Conservation (phyloP, 1,284 basidiomycete genomes). For the Paramarasmius palmivorus region DNA sequence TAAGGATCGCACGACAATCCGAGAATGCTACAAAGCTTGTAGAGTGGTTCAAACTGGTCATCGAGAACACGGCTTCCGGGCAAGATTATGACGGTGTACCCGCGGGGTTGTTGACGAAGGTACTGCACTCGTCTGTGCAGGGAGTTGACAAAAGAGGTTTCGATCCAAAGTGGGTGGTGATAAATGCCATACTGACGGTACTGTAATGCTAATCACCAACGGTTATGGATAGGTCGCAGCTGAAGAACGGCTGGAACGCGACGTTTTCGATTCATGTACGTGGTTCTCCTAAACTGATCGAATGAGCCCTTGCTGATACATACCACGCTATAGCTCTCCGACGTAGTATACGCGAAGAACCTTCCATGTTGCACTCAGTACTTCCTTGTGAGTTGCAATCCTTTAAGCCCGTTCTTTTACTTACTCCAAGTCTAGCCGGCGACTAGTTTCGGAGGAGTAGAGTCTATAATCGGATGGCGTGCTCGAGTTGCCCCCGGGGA, state of each 20-base stretch:
- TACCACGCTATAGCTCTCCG: slow-evolving; percentile 41
- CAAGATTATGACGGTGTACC: slow-evolving; percentile 58
- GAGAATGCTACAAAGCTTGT: slow-evolving; percentile 73
- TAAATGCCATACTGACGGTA: neutral
- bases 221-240: slow-evolving; percentile 50
- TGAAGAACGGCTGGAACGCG: slow-evolving; percentile 82
- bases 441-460: slow-evolving; percentile 91
- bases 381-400: slow-evolving; percentile 76
- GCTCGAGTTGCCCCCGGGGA: slow-evolving; percentile 64
- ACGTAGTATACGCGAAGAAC: slow-evolving; percentile 49
- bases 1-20: slow-evolving; percentile 81
- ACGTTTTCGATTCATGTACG: slow-evolving; percentile 74
- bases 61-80: slow-evolving; percentile 45
- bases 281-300: slow-evolving; percentile 5
- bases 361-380: slow-evolving; percentile 68
- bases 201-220: too few species aligned
- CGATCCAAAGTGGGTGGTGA: slow-evolving; percentile 42
- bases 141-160: slow-evolving; percentile 63
- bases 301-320: slow-evolving; percentile 1
- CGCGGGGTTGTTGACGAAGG: slow-evolving; percentile 64
- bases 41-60: slow-evolving; percentile 63
- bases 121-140: slow-evolving; percentile 85
- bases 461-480: slow-evolving; percentile 84
- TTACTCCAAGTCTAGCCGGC: slow-evolving; percentile 58
- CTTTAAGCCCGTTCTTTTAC: too few species aligned